These are phyloP conservation scores for Cladosporium austrohemisphaericum DNA, from an alignment of 2,329 filamentous ascomycete genomes.

Conservation along the genomic window DNA sequence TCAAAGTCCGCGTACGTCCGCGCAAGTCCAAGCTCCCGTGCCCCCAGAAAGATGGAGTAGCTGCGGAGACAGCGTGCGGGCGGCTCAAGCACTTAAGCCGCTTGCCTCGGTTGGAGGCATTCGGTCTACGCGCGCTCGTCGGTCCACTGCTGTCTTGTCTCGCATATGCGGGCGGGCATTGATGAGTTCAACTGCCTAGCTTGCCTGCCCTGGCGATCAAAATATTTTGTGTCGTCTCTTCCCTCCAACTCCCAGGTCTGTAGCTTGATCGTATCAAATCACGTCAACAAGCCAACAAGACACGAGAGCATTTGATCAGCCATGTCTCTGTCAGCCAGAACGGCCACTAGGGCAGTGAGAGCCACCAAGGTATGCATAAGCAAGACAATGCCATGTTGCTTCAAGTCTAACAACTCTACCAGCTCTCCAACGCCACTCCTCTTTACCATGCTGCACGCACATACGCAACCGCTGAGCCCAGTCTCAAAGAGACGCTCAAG, in stretches of 20 bases:
- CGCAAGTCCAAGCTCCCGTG: constrained; percentile 1
- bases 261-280: background rate
- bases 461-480: constrained; percentile 76
- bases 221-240: constrained; percentile 1
- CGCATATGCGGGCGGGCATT: too few species aligned
- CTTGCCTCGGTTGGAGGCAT: too few species aligned
- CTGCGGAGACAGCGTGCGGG: too few species aligned
- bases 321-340: constrained; percentile 64
- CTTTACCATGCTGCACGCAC: constrained; percentile 40
- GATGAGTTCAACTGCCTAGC: background rate
- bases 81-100: too few species aligned
- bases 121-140: too few species aligned
- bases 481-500: constrained; percentile 83
- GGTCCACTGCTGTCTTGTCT: too few species aligned
- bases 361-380: constrained; percentile 55
- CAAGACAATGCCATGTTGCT: constrained; percentile 7
- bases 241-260: background rate
- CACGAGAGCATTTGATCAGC: background rate
- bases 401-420: background rate
- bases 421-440: constrained; percentile 27
- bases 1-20: constrained; percentile 7
- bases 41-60: background rate
- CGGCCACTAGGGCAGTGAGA: constrained; percentile 60
- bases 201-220: background rate
- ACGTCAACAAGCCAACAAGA: background rate